Evolutionary conservation across 495 filamentous ascomycete species (phyloP).

Genomic region (Alectoria sarmentosa): DNA sequence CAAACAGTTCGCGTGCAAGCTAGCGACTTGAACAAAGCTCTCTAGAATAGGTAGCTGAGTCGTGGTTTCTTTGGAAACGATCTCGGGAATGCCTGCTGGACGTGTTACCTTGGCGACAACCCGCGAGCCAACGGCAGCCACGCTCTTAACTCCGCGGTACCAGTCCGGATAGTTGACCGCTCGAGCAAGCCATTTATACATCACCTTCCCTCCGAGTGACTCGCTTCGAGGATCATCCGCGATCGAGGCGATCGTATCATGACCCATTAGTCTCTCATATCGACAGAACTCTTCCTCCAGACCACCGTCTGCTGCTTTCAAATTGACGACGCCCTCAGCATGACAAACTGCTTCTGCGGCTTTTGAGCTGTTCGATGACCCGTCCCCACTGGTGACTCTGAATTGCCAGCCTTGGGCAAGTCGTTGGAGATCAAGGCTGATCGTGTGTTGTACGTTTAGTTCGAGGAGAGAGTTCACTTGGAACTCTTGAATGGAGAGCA

Average conservation of each 20-base stretch:
- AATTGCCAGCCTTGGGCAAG: constrained; percentile 16
- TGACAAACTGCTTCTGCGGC: background rate
- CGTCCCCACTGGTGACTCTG: constrained; percentile 7
- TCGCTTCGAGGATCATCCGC: constrained; percentile 7
- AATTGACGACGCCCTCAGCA: constrained; percentile 12
- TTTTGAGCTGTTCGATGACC: constrained; percentile 4
- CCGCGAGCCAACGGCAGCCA: constrained; percentile 7
- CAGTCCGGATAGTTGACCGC: constrained; percentile 7
- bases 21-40: constrained; percentile 11
- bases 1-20: constrained; percentile 10
- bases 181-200: constrained; percentile 14
- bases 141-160: constrained; percentile 13
- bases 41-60: constrained; percentile 5
- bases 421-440: constrained; percentile 17
- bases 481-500: constrained; percentile 9
- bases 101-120: constrained; percentile 5
- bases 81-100: constrained; percentile 9
- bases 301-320: constrained; percentile 8
- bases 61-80: constrained; percentile 6
- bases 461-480: constrained; percentile 5
- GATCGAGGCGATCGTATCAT: background rate
- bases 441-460: constrained; percentile 1
- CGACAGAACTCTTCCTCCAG: constrained; percentile 12
- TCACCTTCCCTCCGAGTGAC: constrained; percentile 7
- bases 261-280: constrained; percentile 15